Base-by-base conservation (phyloP, 2,329 filamentous ascomycete species). In the Macrophomina tecta region DNA sequence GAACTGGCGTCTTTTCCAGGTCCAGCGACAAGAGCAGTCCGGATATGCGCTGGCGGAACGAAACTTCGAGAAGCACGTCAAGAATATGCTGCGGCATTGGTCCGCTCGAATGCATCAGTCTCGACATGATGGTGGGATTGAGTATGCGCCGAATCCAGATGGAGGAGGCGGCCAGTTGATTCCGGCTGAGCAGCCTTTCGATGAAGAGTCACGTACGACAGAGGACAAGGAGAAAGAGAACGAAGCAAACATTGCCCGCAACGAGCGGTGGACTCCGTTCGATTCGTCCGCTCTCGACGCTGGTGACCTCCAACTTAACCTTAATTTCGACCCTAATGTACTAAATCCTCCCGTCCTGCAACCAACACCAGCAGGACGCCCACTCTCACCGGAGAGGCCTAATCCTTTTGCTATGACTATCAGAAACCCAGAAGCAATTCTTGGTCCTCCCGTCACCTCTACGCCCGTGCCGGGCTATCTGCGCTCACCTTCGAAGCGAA, bases 1-100 rank as follows among this genome's bases (percentile, higher is more conserved):
- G n/a, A 86, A 85, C 64, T 84, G 87, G 76, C 82, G 82, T 7
- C 77, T 85, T 2, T 89, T 89, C 76, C 85, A 86, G 48, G 76
- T 86, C 4, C 79, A 80, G 30, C 82, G 82, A 62, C 81, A 81
- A 30, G 74, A 80, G 9, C 82, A 87, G 66, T 86, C 81, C 48
- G 85, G 86, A 0, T 78, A 83, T 42, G 84, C 85, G 6, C 77
- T 89, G 69, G 78, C 80, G 60, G 80, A 83, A 18, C 78, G 86
- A 18, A 86, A 84, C 68, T 79, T 84, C 45, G 81, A 85, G 65
- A 85, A 85, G 69, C 87, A 88, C 73, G 77, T 83, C 34, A 80
- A 84, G 66, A 82, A 82, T 36, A 85, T 88, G 79, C 75, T 89
- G 58, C 79, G 83, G 30, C 82, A 84, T 68, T 89, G 87, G 86